Percentiles rank a stretch among this genome's conserved stretches.
These are phyloP conservation scores for Crotalaria pallida DNA, from an alignment of 306 rosid genomes.

Conservation along the genomic window DNA sequence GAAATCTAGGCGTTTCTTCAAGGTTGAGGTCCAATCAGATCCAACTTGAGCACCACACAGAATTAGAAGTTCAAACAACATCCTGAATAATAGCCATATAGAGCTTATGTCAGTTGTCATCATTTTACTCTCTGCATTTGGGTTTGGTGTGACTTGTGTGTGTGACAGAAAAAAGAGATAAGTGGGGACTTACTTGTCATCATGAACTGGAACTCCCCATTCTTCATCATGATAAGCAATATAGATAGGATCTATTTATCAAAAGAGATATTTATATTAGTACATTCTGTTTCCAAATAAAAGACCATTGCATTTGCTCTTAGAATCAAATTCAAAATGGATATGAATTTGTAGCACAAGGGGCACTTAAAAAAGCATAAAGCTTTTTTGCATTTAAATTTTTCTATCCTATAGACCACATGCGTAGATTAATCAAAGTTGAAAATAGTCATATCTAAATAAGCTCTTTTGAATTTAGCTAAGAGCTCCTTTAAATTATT, in stretches of 20 bases:
- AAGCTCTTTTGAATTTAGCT: no score
- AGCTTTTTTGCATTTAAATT: no score
- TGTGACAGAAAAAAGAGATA: conserved; percentile 15
- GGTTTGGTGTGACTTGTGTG: not conserved
- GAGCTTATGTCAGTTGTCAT: conserved; percentile 16
- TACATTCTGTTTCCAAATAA: not conserved
- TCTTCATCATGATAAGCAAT: conserved; percentile 98
- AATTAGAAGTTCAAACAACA: conserved; percentile 83
- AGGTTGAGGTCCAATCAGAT: conserved; percentile 94
- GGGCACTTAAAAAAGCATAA: no score
- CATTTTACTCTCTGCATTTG: not conserved
- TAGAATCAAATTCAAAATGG: not conserved
- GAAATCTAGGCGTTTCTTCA: conserved; percentile 84
- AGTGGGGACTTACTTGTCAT: conserved; percentile 74
- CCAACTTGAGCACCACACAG: conserved; percentile 96
- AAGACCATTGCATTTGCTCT: not conserved
- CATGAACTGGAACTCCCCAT: conserved; percentile 98
- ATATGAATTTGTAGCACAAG: not conserved
- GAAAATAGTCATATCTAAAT: no score
- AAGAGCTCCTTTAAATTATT: no score
- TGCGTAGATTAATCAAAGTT: no score
- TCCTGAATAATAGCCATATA: conserved; percentile 37
- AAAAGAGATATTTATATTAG: conserved; percentile 16
- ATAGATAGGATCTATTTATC: conserved; percentile 73
- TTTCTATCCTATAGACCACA: no score